Evolutionary conservation across 139 green algal species (phyloP), one percentile per base, ranked within the genome.

Genomic region (Penium margaritaceum): DNA sequence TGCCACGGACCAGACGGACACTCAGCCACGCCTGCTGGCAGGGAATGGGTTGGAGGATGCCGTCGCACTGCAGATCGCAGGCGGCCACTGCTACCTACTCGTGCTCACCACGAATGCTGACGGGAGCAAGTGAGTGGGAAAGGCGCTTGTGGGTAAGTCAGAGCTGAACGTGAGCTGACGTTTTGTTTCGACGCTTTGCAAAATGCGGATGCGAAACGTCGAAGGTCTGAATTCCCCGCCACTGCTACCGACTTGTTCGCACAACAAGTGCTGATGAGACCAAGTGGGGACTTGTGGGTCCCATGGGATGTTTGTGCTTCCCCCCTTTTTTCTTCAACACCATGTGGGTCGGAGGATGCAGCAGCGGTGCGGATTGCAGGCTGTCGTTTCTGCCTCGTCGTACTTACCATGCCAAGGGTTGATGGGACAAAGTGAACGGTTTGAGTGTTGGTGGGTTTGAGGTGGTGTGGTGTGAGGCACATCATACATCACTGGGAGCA

Each of bases 81-180:
- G 51, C 2, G 68, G 68, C 24, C 53, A 76, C 60, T 76, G 68
- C 41, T 76, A 68, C 41, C 68, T 76, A 17, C 47, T 76, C 51
- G 68, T n/a, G 27, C 51, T 76, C 46, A 53, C 68, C 15, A n/a
- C n/a, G n/a, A n/a, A n/a, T n/a, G n/a, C n/a, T n/a, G n/a, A n/a
- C n/a, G n/a, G n/a, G n/a, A n/a, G n/a, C n/a, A n/a, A n/a, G n/a
- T n/a, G n/a, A n/a, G n/a, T n/a, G n/a, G n/a, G n/a, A n/a, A n/a
- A n/a, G n/a, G n/a, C n/a, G n/a, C n/a, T n/a, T n/a, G n/a, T n/a
- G n/a, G n/a, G n/a, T n/a, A n/a, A n/a, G n/a, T n/a, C n/a, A n/a
- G n/a, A n/a, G n/a, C n/a, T n/a, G n/a, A n/a, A n/a, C n/a, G n/a
- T n/a, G n/a, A n/a, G n/a, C n/a, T n/a, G n/a, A n/a, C n/a, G n/a